Percentiles rank a stretch among this genome's conserved stretches.
Evolutionary conservation across 345 rosid genomes (phyloP).

Genomic region (Gossypium raimondii): DNA sequence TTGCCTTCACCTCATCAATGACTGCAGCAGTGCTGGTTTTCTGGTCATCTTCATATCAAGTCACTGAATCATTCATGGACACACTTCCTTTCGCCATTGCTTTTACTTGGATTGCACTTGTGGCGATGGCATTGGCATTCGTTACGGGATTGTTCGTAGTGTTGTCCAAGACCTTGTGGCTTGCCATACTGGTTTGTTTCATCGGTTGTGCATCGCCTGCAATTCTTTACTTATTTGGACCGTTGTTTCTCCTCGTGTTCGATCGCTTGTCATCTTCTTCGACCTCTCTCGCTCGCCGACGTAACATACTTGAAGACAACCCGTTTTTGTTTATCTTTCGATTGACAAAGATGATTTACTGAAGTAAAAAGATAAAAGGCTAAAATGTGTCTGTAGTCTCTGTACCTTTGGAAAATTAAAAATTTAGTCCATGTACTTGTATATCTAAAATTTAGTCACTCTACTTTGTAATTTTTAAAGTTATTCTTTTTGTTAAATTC

Average conservation of each 20-base stretch:
- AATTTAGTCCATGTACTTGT: too few species aligned
- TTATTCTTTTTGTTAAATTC: too few species aligned
- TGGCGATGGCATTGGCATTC: not conserved
- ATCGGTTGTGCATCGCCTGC: not conserved
- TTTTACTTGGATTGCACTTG: not conserved
- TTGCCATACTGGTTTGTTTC: not conserved
- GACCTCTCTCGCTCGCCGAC: not conserved
- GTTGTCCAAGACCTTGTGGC: not conserved
- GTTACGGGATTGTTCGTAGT: not conserved
- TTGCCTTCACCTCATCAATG: not conserved
- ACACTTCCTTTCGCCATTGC: constrained; percentile 5
- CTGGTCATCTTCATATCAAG: constrained; percentile 2
- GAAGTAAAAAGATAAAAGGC: not conserved
- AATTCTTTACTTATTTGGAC: not conserved
- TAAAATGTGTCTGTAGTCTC: too few species aligned
- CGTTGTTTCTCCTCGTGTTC: not conserved
- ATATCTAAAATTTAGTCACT: too few species aligned
- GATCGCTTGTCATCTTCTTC: not conserved
- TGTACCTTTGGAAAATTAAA: too few species aligned
- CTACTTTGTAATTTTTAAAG: too few species aligned
- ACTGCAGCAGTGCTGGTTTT: constrained; percentile 6
- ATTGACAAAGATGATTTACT: not conserved
- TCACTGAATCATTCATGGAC: not conserved
- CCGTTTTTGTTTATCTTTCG: not conserved
- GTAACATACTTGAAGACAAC: not conserved